A percentile compares a stretch with the other conserved stretches of the same genome.
Evolutionary conservation across 2,329 filamentous ascomycete genomes (phyloP).

Genomic region (Pyricularia grisea): DNA sequence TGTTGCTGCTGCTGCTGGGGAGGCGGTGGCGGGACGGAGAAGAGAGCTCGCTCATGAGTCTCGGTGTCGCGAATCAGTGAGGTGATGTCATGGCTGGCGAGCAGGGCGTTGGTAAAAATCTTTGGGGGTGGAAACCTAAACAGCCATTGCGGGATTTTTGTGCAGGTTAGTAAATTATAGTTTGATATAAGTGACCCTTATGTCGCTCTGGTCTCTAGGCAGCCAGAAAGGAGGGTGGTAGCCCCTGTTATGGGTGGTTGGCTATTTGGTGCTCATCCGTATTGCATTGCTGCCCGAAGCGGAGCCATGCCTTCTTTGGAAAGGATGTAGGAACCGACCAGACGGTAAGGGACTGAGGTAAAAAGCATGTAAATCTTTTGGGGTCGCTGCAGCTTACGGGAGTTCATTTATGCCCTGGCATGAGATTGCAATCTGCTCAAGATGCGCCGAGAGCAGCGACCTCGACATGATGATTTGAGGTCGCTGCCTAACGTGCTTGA

Average conservation of each 20-base stretch:
- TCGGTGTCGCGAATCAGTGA: conserved; percentile 92
- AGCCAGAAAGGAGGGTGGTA: neutral
- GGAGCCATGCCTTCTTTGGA: neutral
- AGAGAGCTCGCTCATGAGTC: conserved; percentile 85
- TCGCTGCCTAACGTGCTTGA: neutral
- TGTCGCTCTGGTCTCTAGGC: neutral
- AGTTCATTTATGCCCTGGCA: conserved; percentile 67
- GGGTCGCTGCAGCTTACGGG: conserved; percentile 41
- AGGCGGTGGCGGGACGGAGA: conserved; percentile 72
- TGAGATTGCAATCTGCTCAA: conserved; percentile 70
- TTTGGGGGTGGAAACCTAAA: conserved; percentile 78
- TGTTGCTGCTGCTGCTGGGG: conserved; percentile 26
- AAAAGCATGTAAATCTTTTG: neutral
- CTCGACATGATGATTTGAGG: conserved; percentile 30
- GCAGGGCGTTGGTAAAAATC: conserved; percentile 89
- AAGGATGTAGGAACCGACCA: neutral
- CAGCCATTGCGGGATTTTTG: neutral
- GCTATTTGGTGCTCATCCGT: neutral
- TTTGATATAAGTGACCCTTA: neutral
- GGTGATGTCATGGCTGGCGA: conserved; percentile 85
- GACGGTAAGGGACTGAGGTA: neutral
- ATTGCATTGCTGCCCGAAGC: conserved; percentile 1
- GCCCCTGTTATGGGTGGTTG: neutral
- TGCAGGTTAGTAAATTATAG: neutral
- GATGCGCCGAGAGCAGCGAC: conserved; percentile 60